Evolutionary conservation across 805 yeast genomes (phyloP), one percentile per base, ranked within the genome.

Genomic region (Yamadazyma olivae): DNA sequence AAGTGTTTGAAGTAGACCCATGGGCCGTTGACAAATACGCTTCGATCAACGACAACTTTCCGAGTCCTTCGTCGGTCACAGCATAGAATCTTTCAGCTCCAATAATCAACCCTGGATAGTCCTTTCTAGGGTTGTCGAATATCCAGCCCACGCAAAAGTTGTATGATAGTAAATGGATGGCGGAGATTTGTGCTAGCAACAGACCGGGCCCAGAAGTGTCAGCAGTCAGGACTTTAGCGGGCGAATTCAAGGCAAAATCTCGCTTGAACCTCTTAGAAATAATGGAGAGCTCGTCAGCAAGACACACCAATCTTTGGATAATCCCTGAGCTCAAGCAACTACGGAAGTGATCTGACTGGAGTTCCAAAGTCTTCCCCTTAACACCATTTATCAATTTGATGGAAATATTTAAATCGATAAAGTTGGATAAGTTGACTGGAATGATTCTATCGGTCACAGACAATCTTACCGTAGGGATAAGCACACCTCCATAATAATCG

Each of bases 141-240:
- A 83, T 53, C 89, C 95, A 87, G 0, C 96, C 95, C 22, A 83
- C 40, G 43, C 95, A 83, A 40, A 84, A 67, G 44, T 82, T 75
- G 45, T 79, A 74, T 0, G 87, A 75, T 5, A 79, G 53, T 17
- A 83, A 65, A 32, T 77, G 83, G 20, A 83, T 60, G 0, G 86
- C 67, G 31, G 68, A 71, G 42, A 70, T 64, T 29, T 28, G 33
- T 13, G 6, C 25, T 6, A 29, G 22, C 19, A 18, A 18, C 24
- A 16, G 8, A 23, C 20, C 10, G 6, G 27, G 27, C 6, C 14
- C 14, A 9, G 6, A 6, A 9, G 6, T 6, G 4, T 13, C n/a
- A 4, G 10, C 14, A n/a, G 18, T 20, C 24, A 21, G 24, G 12
- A 21, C 12, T 13, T 6, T 13, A 8, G 17, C 28, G 7, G 14